Percentiles rank a stretch among this genome's conserved stretches.
Evolutionary conservation across 257 asterid species (phyloP).

Genomic region (Linaria vulgaris): DNA sequence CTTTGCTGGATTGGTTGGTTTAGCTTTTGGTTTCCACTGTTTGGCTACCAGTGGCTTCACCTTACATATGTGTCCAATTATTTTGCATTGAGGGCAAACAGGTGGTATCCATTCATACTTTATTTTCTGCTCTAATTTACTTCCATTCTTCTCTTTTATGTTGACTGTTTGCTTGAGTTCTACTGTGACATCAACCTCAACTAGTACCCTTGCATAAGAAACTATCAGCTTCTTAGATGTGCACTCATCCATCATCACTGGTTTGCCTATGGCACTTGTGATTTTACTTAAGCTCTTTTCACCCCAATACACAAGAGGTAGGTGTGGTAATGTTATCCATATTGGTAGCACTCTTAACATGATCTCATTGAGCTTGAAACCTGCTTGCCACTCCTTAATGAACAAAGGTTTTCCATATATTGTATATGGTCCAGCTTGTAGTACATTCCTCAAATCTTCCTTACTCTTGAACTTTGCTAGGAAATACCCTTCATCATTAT

Average conservation of each 20-base stretch:
- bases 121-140: neutral
- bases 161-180: too few species aligned
- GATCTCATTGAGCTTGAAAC: neutral
- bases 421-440: neutral
- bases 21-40: neutral
- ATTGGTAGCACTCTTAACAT: neutral
- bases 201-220: neutral
- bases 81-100: neutral
- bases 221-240: neutral
- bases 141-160: neutral
- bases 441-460: neutral
- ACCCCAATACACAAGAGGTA: neutral
- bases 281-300: neutral
- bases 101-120: too few species aligned
- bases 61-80: neutral
- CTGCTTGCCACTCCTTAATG: neutral
- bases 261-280: neutral
- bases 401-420: neutral
- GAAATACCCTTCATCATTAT: neutral
- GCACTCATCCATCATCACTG: neutral
- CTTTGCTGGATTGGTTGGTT: neutral
- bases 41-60: neutral
- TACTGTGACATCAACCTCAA: neutral
- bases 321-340: neutral
- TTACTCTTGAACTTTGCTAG: neutral